Evolutionary conservation across 257 asterid genomes (phyloP).

Genomic region (Solanum dulcamara): DNA sequence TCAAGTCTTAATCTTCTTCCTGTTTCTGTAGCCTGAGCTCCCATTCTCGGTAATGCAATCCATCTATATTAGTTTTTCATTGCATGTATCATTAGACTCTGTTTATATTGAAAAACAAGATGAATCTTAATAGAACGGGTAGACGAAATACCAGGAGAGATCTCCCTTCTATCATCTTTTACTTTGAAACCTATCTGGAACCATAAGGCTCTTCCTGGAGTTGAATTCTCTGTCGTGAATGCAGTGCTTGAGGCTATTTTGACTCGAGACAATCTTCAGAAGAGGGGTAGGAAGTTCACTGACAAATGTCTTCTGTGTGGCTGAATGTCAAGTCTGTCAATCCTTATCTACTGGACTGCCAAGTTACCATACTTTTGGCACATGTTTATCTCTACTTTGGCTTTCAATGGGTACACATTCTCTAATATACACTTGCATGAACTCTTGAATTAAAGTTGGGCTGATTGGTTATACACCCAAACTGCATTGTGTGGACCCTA

Average conservation of each 20-base stretch:
- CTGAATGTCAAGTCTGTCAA: background rate
- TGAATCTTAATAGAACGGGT: background rate
- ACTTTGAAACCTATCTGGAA: background rate
- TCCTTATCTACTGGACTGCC: background rate
- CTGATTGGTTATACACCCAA: background rate
- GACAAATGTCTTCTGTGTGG: background rate
- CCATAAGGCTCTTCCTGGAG: background rate
- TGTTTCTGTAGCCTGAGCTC: background rate
- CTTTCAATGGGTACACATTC: background rate
- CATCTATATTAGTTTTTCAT: background rate
- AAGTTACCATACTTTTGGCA: background rate
- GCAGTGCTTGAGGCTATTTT: background rate
- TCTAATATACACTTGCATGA: background rate
- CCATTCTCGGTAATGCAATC: background rate
- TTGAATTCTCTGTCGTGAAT: background rate
- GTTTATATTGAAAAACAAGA: background rate
- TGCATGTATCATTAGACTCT: background rate
- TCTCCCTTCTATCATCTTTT: background rate
- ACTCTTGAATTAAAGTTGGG: background rate
- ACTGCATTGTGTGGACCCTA: background rate
- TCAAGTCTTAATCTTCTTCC: background rate
- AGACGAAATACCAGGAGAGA: background rate
- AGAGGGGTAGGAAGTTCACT: background rate
- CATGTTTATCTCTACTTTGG: background rate
- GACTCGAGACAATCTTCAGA: background rate